A percentile compares a stretch with the other conserved stretches of the same genome.
Conservation (phyloP, 1,284 basidiomycete genomes). For the Apiotrichum siamense region DNA sequence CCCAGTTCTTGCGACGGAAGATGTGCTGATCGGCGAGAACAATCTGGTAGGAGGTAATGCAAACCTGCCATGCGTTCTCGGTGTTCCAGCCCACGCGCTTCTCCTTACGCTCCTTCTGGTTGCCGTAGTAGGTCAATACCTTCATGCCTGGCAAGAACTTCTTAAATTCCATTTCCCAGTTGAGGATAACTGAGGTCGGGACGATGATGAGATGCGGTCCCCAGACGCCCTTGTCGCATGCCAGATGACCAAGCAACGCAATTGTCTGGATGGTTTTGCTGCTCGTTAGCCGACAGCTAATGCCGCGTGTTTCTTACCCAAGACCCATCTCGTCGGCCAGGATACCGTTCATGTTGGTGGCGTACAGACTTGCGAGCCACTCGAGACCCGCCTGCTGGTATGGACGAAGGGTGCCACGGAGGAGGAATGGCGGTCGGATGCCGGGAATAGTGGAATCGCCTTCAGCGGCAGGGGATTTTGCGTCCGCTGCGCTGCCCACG, state of each 20-base stretch:
- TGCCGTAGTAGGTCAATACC: conserved; percentile 86
- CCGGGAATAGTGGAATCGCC: conserved; percentile 53
- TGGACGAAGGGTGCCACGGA: conserved; percentile 81
- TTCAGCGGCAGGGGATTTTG: too few relatives aligned
- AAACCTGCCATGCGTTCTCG: conserved; percentile 88
- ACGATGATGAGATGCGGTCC: conserved; percentile 94
- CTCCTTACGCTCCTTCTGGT: conserved; percentile 85
- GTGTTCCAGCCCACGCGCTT: conserved; percentile 91
- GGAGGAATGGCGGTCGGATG: conserved; percentile 70
- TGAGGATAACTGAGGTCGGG: conserved; percentile 88
- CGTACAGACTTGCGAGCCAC: conserved; percentile 87
- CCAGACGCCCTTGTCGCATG: conserved; percentile 92
- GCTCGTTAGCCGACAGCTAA: conserved; percentile 18
- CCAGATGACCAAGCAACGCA: conserved; percentile 81
- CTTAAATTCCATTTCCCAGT: conserved; percentile 99
- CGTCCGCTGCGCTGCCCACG: conserved; percentile 47
- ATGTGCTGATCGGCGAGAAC: conserved; percentile 88
- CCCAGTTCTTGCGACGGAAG: conserved; percentile 92
- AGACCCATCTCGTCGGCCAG: conserved; percentile 76
- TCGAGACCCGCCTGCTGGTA: conserved; percentile 93
- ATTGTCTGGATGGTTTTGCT: conserved; percentile 99
- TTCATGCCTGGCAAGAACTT: conserved; percentile 94
- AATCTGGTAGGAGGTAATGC: conserved; percentile 91
- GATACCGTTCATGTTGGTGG: conserved; percentile 84
- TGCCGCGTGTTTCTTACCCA: conserved; percentile 55